A percentile compares a stretch with the other conserved stretches of the same genome.
phyloP scores from a whole-genome alignment of 2,329 filamentous ascomycete species.

The Fusarium sp. region DNA sequence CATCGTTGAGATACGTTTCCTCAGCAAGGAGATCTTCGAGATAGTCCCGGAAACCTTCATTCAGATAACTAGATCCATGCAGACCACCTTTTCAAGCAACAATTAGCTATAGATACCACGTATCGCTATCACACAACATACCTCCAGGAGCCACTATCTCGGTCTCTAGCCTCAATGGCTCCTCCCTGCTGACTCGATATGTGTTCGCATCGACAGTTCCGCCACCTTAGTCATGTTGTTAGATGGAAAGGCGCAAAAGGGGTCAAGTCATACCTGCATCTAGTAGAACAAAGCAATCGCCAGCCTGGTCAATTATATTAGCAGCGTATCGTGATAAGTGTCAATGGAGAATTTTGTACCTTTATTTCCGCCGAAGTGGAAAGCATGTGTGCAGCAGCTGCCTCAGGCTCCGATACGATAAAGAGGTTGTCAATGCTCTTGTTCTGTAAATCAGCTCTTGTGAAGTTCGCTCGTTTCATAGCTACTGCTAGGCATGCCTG shows the following conservation, averaged over 20 bases:
- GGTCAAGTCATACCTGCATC: not conserved
- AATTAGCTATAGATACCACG: accelerated
- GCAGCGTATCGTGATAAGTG: accelerated
- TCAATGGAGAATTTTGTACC: accelerated
- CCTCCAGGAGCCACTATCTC: not conserved
- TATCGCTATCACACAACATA: accelerated
- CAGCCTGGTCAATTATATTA: accelerated
- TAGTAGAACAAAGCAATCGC: not conserved
- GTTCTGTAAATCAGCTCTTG: not conserved
- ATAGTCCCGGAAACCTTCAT: not conserved
- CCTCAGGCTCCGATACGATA: conserved; percentile 1
- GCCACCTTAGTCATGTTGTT: not conserved
- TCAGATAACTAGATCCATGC: not conserved
- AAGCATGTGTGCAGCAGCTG: not conserved
- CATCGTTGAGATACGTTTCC: not conserved
- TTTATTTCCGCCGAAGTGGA: not conserved
- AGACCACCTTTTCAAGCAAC: not conserved
- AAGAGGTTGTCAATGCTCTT: not conserved
- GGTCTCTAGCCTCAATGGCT: not conserved
- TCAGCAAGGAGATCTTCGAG: accelerated
- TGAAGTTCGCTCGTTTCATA: not conserved
- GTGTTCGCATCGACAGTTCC: not conserved
- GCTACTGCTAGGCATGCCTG: not conserved
- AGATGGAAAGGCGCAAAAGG: accelerated
- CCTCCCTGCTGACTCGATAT: not conserved